Conservation (phyloP, 345 rosid species). For the Camelina hispida region DNA sequence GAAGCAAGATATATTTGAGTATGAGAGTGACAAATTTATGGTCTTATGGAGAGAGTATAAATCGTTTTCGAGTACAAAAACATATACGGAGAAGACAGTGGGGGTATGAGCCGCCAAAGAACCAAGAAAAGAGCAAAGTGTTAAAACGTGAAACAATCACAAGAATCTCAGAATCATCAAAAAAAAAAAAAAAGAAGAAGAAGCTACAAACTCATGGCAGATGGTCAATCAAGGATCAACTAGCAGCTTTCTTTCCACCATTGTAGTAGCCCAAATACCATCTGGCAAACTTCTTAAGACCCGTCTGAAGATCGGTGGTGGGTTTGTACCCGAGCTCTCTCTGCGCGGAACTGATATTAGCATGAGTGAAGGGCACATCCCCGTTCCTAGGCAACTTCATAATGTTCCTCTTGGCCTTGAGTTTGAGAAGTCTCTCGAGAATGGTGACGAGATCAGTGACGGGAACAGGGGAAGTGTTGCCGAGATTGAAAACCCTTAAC, state of each 20-base stretch:
- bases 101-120: slow-evolving; percentile 13
- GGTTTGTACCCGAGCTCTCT: slow-evolving; percentile 90
- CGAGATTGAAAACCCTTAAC: slow-evolving; percentile 84
- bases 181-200: neutral
- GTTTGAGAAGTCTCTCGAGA: slow-evolving; percentile 81
- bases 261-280: slow-evolving; percentile 83
- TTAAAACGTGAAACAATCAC: slow-evolving; percentile 43
- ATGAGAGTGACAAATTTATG: slow-evolving; percentile 10
- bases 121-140: slow-evolving; percentile 35
- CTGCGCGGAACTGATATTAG: slow-evolving; percentile 84
- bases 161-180: slow-evolving; percentile 37
- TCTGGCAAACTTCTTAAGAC: slow-evolving; percentile 88
- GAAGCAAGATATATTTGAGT: neutral
- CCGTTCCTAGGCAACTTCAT: slow-evolving; percentile 87
- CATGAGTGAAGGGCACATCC: slow-evolving; percentile 89
- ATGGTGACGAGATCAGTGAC: slow-evolving; percentile 75
- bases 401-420: slow-evolving; percentile 78
- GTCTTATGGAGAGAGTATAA: slow-evolving; percentile 32
- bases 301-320: slow-evolving; percentile 80
- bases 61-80: slow-evolving; percentile 3
- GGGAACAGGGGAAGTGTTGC: slow-evolving; percentile 90
- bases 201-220: slow-evolving; percentile 21
- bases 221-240: slow-evolving; percentile 26
- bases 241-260: slow-evolving; percentile 68
- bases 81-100: slow-evolving; percentile 24